A percentile compares a stretch with the other conserved stretches of the same genome.
Evolutionary conservation across 371 early-diverging fungal genomes (phyloP).

Genomic region (Mucor irregularis): DNA sequence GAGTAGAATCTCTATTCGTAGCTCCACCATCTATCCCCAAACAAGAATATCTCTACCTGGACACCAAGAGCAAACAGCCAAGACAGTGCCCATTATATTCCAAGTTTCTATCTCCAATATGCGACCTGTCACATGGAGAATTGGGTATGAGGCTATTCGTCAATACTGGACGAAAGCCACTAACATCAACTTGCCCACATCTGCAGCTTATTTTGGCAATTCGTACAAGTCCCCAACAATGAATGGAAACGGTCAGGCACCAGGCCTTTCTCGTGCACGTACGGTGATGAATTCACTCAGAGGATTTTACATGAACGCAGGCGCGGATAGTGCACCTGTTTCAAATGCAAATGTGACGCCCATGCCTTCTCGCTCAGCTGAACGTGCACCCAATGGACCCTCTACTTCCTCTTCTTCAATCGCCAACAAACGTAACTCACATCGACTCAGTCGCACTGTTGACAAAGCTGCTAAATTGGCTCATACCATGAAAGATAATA

Average conservation of each 20-base stretch:
- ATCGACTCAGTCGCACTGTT: constrained; percentile 36
- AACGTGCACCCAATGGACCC: background rate
- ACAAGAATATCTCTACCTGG: background rate
- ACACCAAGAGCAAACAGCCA: background rate
- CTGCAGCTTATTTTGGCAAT: constrained; percentile 28
- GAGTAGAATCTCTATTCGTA: constrained; percentile 18
- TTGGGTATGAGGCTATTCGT: constrained; percentile 46
- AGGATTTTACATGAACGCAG: constrained; percentile 12
- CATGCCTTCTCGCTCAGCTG: constrained; percentile 4
- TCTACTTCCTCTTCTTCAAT: too few species aligned
- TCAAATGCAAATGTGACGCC: background rate
- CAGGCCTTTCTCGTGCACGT: constrained; percentile 42
- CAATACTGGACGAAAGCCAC: constrained; percentile 48
- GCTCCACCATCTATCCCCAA: background rate
- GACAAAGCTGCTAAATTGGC: constrained; percentile 41
- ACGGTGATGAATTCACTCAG: constrained; percentile 47
- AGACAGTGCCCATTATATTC: constrained; percentile 37
- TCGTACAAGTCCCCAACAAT: background rate
- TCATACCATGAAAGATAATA: constrained; percentile 27
- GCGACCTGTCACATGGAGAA: constrained; percentile 37
- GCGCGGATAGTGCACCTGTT: background rate
- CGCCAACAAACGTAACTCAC: constrained; percentile 33
- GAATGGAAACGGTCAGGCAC: background rate
- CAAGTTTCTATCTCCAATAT: constrained; percentile 31
- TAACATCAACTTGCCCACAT: constrained; percentile 20